Conservation (phyloP, 805 yeast genomes). For the Nakazawaea holstii region DNA sequence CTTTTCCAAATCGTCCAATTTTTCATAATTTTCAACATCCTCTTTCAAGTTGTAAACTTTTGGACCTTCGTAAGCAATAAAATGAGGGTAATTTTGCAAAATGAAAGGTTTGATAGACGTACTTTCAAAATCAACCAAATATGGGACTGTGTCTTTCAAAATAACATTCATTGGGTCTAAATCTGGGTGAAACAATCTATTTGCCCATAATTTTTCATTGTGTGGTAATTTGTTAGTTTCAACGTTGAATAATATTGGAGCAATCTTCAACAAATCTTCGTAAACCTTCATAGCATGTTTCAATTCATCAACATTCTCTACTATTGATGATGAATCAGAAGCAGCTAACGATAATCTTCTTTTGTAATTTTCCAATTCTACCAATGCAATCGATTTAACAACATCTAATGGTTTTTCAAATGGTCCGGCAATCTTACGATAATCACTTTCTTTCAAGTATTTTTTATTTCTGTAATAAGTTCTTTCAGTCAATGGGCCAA, state of each 20-base stretch:
- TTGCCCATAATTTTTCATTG: conserved; percentile 55
- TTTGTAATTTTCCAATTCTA: conserved; percentile 60
- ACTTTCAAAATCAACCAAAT: conserved; percentile 80
- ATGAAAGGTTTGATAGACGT: conserved; percentile 76
- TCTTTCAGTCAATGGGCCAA: conserved; percentile 86
- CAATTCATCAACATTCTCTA: conserved; percentile 37
- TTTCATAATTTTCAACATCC: conserved; percentile 67
- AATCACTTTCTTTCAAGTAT: conserved; percentile 42
- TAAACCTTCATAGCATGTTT: conserved; percentile 54
- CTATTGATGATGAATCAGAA: conserved; percentile 43
- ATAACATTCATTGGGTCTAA: conserved; percentile 87
- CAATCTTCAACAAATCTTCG: conserved; percentile 49
- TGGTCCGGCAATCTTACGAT: conserved; percentile 65
- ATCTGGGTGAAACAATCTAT: conserved; percentile 77
- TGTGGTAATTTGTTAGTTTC: conserved; percentile 54
- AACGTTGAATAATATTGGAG: conserved; percentile 55
- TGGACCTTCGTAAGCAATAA: conserved; percentile 83
- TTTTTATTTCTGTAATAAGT: conserved; percentile 67
- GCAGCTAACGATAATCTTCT: conserved; percentile 49
- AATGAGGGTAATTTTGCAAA: conserved; percentile 73
- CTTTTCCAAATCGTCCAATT: conserved; percentile 65
- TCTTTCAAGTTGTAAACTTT: conserved; percentile 72
- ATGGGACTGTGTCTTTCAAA: conserved; percentile 33
- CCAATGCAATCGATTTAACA: conserved; percentile 54
- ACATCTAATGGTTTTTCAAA: conserved; percentile 67